Percentiles rank a stretch among this genome's conserved stretches.
Evolutionary conservation across 345 rosid genomes (phyloP).

Genomic region (Litchi chinensis): DNA sequence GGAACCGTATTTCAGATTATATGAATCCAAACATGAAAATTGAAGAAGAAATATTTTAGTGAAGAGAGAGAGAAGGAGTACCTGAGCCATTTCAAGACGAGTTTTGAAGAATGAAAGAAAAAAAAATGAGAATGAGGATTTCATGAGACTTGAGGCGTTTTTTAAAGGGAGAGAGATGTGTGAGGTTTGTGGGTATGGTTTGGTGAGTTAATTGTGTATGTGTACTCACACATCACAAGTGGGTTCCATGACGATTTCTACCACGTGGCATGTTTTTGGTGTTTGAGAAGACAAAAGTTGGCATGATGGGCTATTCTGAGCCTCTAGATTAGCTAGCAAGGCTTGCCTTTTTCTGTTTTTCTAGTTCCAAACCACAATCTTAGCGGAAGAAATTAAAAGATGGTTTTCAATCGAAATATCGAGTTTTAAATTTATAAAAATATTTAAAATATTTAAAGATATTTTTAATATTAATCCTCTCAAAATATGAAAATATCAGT

Average conservation of each 20-base stretch:
- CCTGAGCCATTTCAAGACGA: conserved; percentile 60
- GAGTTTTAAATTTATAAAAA: no score
- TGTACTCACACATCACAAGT: neutral
- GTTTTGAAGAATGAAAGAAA: no score
- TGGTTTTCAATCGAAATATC: no score
- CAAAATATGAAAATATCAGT: no score
- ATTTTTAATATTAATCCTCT: no score
- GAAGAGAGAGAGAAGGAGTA: conserved; percentile 18
- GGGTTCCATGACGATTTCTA: neutral
- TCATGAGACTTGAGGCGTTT: no score
- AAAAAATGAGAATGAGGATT: neutral
- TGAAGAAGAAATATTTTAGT: neutral
- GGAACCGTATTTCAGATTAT: neutral
- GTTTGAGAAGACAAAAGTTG: neutral
- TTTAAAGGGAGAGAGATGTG: conserved; percentile 13
- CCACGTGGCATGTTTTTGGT: conserved; percentile 10
- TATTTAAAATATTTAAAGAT: no score
- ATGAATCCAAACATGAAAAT: neutral
- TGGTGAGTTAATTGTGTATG: neutral
- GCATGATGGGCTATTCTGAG: neutral
- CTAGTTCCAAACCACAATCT: no score
- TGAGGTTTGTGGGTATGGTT: neutral
- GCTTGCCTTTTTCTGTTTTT: neutral
- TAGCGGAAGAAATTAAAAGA: no score
- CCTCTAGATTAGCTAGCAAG: neutral